Evolutionary conservation across 2,329 filamentous ascomycete genomes (phyloP), one percentile per base, ranked within the genome.

Genomic region (Stromatinia cepivora): DNA sequence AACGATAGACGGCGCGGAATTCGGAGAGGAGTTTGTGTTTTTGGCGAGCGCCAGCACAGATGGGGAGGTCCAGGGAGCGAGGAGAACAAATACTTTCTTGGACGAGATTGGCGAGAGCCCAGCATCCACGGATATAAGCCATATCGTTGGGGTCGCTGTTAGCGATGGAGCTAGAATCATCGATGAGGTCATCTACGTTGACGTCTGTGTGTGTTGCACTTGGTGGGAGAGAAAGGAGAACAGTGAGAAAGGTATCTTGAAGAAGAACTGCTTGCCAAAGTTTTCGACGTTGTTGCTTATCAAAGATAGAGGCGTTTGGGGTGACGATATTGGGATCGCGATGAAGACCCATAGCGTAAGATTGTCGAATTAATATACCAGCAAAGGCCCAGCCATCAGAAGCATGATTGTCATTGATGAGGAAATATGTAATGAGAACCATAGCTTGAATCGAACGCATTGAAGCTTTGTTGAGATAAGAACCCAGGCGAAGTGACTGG

Each of bases 401-500:
- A 5, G 91, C 91, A 75, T 94, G 91, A 75, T 93, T 93, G 78
- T 94, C 91, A 75, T 94, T 94, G 81, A 94, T 93, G 48, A 94
- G 82, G 74, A 94, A 94, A 77, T 94, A 94, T 0, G 88, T 89
- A 70, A 93, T 88, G n/a, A 94, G 80, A 0, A 93, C 89, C 91
- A 94, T 94, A 57, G 92, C 88, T 78, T 93, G 90, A 45, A 94
- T 87, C 1, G 90, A 91, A 34, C 88, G 83, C 63, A 93, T 83
- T 0, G 90, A 92, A 2, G 91, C 90, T 57, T 87, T 88, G 78
- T 91, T 93, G 4, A 94, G 84, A 75, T 93, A 94, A 0, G 90
- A 92, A 69, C 88, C 90, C 76, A 93, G 86, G 3, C 91, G 86
- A 56, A 94, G 80, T 0, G 91, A 88, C 79, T 94, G 92, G 74